These are phyloP conservation scores for Xylaria acuta DNA, from an alignment of 495 filamentous ascomycete genomes.

Conservation along the genomic window DNA sequence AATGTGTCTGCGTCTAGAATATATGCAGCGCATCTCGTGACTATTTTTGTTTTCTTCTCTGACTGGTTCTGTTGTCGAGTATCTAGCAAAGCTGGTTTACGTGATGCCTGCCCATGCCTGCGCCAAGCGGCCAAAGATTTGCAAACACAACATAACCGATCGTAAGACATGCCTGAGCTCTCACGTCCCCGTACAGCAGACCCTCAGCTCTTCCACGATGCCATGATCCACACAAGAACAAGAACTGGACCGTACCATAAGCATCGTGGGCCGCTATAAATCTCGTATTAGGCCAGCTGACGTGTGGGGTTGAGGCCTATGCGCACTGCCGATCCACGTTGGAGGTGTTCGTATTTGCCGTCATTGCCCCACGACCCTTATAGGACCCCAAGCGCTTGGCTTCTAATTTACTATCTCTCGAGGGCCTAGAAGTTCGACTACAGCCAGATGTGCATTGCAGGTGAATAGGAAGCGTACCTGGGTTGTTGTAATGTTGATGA, in stretches of 20 bases:
- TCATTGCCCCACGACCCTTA: slow-evolving; percentile 17
- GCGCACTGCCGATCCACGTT: slow-evolving; percentile 20
- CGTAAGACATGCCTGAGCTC: background rate
- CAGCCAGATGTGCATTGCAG: background rate
- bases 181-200: background rate
- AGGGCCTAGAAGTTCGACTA: slow-evolving; percentile 9
- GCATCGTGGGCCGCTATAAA: slow-evolving; percentile 12
- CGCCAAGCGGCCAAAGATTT: background rate
- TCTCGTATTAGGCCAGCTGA: slow-evolving; percentile 18
- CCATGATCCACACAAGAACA: background rate
- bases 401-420: background rate
- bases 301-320: slow-evolving; percentile 18
- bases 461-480: background rate
- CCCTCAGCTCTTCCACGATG: slow-evolving; percentile 1
- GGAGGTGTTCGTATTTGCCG: slow-evolving; percentile 24
- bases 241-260: background rate
- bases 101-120: too few species aligned
- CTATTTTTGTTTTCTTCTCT: slow-evolving; percentile 4
- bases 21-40: background rate
- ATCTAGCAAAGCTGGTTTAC: background rate
- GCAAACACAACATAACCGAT: slow-evolving; percentile 3
- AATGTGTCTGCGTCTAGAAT: slow-evolving; percentile 1
- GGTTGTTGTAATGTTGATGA: background rate
- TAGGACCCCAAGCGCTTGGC: slow-evolving; percentile 8
- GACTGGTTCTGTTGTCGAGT: background rate